phyloP scores from a whole-genome alignment of 768 basidiomycete species.

The Sporobolomyces roseus region DNA sequence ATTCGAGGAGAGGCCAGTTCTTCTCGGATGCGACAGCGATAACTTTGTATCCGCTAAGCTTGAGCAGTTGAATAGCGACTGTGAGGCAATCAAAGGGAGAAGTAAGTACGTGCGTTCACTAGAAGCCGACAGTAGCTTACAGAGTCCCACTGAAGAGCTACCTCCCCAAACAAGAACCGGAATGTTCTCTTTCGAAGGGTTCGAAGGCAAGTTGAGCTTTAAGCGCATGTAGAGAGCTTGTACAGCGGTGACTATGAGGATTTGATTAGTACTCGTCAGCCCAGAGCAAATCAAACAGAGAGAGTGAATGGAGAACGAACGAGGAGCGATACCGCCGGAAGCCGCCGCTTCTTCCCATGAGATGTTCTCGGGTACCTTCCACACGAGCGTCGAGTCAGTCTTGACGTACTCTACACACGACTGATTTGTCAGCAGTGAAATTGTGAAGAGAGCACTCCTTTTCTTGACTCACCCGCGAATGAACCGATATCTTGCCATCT shows the following conservation, averaged over 20 bases:
- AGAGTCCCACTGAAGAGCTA: slow-evolving; percentile 14
- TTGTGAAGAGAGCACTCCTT: no score
- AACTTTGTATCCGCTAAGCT: slow-evolving; percentile 53
- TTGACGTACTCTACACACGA: slow-evolving; percentile 22
- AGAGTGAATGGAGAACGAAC: slow-evolving; percentile 1
- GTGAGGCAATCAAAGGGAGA: no score
- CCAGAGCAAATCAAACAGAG: no score
- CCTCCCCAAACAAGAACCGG: slow-evolving; percentile 28
- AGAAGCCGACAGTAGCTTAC: neutral
- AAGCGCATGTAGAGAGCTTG: slow-evolving; percentile 4
- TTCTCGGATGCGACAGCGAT: slow-evolving; percentile 54
- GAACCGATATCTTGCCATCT: neutral
- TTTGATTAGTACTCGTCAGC: neutral
- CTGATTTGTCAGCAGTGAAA: no score
- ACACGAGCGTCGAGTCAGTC: slow-evolving; percentile 8
- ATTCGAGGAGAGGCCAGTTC: slow-evolving; percentile 50
- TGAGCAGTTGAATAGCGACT: slow-evolving; percentile 52
- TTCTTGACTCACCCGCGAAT: slow-evolving; percentile 18
- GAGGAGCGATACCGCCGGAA: slow-evolving; percentile 9
- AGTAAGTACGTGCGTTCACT: no score
- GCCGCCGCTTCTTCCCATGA: slow-evolving; percentile 17
- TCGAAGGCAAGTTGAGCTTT: neutral
- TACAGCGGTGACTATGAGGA: slow-evolving; percentile 1
- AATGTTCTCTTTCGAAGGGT: neutral
- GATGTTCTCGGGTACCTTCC: slow-evolving; percentile 11